Conservation (phyloP, 495 filamentous ascomycete species). For the Beverwykella pulmonaria region DNA sequence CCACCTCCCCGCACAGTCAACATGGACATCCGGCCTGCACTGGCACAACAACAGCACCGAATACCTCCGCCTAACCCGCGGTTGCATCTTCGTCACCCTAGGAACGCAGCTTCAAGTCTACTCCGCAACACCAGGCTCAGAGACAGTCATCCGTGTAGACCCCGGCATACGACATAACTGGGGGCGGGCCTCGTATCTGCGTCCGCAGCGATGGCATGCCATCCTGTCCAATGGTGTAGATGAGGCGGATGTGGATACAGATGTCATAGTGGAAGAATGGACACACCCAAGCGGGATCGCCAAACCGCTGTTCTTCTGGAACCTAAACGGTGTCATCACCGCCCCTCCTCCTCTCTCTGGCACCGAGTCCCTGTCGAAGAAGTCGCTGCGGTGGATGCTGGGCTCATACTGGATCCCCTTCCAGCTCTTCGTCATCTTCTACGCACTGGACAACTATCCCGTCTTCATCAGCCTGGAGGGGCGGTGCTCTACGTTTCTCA, state of each 20-base stretch:
- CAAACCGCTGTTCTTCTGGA: slow-evolving; percentile 47
- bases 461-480: slow-evolving; percentile 8
- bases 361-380: not conserved
- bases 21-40: slow-evolving; percentile 46
- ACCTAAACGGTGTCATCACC: slow-evolving; percentile 41
- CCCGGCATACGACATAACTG: slow-evolving; percentile 5
- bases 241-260: too few species aligned
- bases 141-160: not conserved
- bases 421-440: slow-evolving; percentile 22
- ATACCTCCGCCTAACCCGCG: slow-evolving; percentile 42
- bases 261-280: slow-evolving; percentile 43
- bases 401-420: slow-evolving; percentile 1
- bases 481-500: not conserved
- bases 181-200: not conserved
- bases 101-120: slow-evolving; percentile 7
- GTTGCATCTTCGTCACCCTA: slow-evolving; percentile 36
- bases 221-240: too few species aligned
- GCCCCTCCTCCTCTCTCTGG: not conserved
- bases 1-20: slow-evolving; percentile 38
- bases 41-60: slow-evolving; percentile 46
- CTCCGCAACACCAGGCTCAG: not conserved
- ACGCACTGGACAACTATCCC: slow-evolving; percentile 25
- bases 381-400: not conserved
- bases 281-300: slow-evolving; percentile 42
- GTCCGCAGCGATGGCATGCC: not conserved